Evolutionary conservation across 1,139 yeast genomes (phyloP), one percentile per base, ranked within the genome.

Genomic region (Yueomyces sp.): DNA sequence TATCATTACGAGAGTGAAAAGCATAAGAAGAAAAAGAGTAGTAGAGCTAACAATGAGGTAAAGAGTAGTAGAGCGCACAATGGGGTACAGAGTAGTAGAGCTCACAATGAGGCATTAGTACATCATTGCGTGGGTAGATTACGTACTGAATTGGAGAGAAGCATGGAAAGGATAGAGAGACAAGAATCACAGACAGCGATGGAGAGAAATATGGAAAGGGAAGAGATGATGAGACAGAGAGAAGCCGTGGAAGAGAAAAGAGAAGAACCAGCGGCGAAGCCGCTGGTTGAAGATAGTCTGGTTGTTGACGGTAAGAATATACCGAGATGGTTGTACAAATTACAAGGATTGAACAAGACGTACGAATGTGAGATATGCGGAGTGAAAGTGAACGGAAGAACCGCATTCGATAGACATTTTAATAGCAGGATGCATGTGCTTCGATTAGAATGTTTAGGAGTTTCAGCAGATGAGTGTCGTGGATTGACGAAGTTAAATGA

Each of bases 351-450:
- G 9, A 86, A 84, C 45, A 74, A 76, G 42, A 76, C 73, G 41
- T 85, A 77, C 53, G 59, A 66, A 1, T 91, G 99, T 63, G 96
- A 93, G 59, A 75, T 91, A 4, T 91, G 99, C 59, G 95, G 95
- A 2, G 80, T 67, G 37, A 66, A 68, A 5, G 91, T 82, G 63
- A 75, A 76, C 55, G 98, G 99, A 1, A 70, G 95, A 27, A 67
- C 71, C 40, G 71, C 73, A 1, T 91, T 77, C 59, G 81, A 75
- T 34, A 74, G 73, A 54, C 99, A 91, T 63, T 91, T 91, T 56
- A 61, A 66, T 31, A 83, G 76, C 34, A 59, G 73, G 0, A 73
- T 78, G 44, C 99, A 91, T 58, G 66, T 72, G 26, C 75, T 79
- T 47, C 96, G 96, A 0, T 68, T 91, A 36, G 70, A 71, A 46